Evolutionary conservation across 73 alveolate species (phyloP), one percentile per base, ranked within the genome.

Genomic region (Symbiodinium natans): DNA sequence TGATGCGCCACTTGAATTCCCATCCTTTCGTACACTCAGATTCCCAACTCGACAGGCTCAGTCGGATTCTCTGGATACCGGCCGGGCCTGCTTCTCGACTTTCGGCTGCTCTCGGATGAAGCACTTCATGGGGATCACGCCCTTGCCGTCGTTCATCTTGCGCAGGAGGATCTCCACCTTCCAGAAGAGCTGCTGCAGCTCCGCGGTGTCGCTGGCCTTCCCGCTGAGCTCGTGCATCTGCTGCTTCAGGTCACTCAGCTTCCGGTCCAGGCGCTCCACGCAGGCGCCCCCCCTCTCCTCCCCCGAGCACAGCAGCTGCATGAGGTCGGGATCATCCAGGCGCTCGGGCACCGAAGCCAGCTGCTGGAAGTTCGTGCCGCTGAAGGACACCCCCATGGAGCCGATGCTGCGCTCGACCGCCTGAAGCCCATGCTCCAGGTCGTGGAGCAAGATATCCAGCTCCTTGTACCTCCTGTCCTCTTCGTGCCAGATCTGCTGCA

Each of bases 291-390:
- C 95, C 29, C 39, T 80, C 93, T 85, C 74, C 80, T 63, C 80
- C 27, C 80, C 59, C 41, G 84, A 74, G 84, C 41, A 33, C 43
- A n/a, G 33, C 27, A 85, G 89, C 19, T 68, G 89, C 74, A 90
- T 10, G 0, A 90, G 87, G 39, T 90, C 89, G 31, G 97, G 77
- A 3, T 84, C 80, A 31, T 90, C 89, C 52, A 84, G 46, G 33
- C 97, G 97, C 19, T 90, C 97, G 13, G 97, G 97, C 73, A 90
- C 97, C 54, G 89, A 63, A 85, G 97, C 97, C 54, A 90, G 80
- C 83, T 68, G 89, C 42, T 90, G 97, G 80, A 90, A 90, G 97
- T 90, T 90, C 89, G 97, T 90, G 29, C 97, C 97, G 31, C 97
- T 90, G 83, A 90, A 90, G 97, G 97, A 90, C 11, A 34, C 73